Conservation (phyloP, 2,329 filamentous ascomycete genomes). For the Fusarium sp. region DNA sequence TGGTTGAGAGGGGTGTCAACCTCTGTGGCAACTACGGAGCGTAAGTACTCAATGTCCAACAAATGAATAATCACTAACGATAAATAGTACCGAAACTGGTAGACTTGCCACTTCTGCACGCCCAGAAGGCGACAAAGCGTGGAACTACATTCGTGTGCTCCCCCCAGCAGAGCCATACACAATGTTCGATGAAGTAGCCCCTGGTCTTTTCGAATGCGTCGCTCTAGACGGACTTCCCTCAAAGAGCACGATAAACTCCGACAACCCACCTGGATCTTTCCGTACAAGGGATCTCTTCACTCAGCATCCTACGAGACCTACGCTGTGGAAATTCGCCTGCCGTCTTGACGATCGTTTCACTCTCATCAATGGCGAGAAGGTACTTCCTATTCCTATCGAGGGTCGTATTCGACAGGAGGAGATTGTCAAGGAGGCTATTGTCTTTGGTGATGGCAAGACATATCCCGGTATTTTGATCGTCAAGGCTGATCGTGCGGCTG, state of each 20-base stretch:
- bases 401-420: constrained; percentile 64
- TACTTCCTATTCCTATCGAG: constrained; percentile 63
- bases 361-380: constrained; percentile 63
- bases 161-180: constrained; percentile 41
- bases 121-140: constrained; percentile 44
- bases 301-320: constrained; percentile 56
- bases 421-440: constrained; percentile 66
- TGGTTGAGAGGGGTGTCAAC: constrained; percentile 66
- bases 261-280: constrained; percentile 60
- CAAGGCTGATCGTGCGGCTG: constrained; percentile 58
- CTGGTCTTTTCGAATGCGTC: constrained; percentile 54
- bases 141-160: constrained; percentile 53
- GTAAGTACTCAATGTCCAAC: constrained; percentile 49
- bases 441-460: constrained; percentile 67
- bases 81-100: constrained; percentile 44
- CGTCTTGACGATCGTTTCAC: constrained; percentile 61
- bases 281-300: constrained; percentile 60
- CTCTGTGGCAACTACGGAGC: constrained; percentile 69
- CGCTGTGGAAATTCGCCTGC: constrained; percentile 60
- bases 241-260: constrained; percentile 52
- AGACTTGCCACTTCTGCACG: constrained; percentile 47
- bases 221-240: constrained; percentile 55
- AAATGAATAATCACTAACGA: background rate
- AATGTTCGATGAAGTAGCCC: constrained; percentile 47
- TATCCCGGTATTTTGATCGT: constrained; percentile 68